phyloP scores from a whole-genome alignment of 768 basidiomycete genomes.

The Rhizopogon rudus region DNA sequence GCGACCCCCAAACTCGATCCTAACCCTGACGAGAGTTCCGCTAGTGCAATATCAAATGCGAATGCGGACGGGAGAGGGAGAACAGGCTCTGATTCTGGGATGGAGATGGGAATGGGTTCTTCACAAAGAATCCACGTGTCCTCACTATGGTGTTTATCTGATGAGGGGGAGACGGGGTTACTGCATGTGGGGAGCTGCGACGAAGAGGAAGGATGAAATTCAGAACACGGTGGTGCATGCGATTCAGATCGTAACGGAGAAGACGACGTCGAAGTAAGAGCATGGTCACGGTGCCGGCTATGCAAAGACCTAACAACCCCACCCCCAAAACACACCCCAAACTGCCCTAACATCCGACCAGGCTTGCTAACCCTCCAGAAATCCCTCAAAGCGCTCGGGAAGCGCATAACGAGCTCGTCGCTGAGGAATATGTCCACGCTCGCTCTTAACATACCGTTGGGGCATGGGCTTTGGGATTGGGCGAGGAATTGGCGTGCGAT shows the following conservation, averaged over 20 bases:
- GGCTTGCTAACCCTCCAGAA: slow-evolving; percentile 46
- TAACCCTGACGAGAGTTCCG: slow-evolving; percentile 18
- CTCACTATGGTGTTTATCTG: background rate
- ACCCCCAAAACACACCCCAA: slow-evolving; percentile 34
- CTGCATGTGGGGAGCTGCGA: background rate
- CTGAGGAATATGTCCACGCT: slow-evolving; percentile 54
- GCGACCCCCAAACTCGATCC: background rate
- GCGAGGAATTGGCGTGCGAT: slow-evolving; percentile 41
- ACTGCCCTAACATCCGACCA: slow-evolving; percentile 48
- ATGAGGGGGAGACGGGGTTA: no score
- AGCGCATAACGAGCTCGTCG: slow-evolving; percentile 55
- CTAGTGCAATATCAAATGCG: slow-evolving; percentile 25
- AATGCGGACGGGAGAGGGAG: background rate
- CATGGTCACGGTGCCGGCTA: no score
- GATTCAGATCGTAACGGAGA: background rate
- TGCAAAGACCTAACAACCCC: slow-evolving; percentile 4
- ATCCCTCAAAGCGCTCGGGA: slow-evolving; percentile 57
- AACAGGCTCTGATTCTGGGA: background rate
- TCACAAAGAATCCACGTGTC: background rate
- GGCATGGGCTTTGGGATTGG: background rate
- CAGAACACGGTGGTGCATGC: slow-evolving; percentile 1
- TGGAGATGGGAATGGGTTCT: background rate
- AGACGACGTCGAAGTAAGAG: background rate
- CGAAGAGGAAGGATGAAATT: background rate
- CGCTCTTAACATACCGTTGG: slow-evolving; percentile 13